Percentiles rank a stretch among this genome's conserved stretches.
Conservation (phyloP, 495 filamentous ascomycete genomes). For the Podospora anserina region DNA sequence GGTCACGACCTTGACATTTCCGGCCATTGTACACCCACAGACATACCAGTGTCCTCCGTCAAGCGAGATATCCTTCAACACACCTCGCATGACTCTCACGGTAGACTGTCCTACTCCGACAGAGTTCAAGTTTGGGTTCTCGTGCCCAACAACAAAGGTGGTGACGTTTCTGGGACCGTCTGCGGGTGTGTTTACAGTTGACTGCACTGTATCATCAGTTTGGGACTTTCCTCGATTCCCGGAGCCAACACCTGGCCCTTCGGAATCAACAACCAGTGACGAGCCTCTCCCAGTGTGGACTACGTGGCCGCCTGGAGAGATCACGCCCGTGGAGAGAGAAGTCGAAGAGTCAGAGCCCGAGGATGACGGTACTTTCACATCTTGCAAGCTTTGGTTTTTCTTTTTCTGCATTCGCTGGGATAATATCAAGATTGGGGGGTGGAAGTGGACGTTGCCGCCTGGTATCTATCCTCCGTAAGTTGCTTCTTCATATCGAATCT, state of each 20-base stretch:
- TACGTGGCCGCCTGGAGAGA: background rate
- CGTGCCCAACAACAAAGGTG: conserved; percentile 6
- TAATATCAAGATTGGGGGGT: no score
- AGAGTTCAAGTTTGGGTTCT: background rate
- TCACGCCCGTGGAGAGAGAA: conserved; percentile 9
- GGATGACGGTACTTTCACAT: background rate
- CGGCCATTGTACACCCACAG: background rate
- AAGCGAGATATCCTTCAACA: background rate
- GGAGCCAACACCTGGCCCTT: no score
- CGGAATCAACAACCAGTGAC: no score
- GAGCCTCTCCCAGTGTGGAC: background rate
- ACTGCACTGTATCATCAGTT: background rate
- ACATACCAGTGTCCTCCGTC: no score
- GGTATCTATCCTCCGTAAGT: no score
- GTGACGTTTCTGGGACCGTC: conserved; percentile 1
- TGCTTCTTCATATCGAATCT: no score
- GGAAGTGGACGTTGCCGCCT: no score
- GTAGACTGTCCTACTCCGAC: background rate
- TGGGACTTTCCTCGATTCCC: background rate
- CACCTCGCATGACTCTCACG: background rate
- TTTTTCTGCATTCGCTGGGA: no score
- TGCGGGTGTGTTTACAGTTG: background rate
- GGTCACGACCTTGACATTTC: conserved; percentile 6
- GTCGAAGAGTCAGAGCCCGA: background rate
- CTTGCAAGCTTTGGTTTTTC: no score